phyloP scores from a whole-genome alignment of 495 filamentous ascomycete species.

The Penicillium canariense region DNA sequence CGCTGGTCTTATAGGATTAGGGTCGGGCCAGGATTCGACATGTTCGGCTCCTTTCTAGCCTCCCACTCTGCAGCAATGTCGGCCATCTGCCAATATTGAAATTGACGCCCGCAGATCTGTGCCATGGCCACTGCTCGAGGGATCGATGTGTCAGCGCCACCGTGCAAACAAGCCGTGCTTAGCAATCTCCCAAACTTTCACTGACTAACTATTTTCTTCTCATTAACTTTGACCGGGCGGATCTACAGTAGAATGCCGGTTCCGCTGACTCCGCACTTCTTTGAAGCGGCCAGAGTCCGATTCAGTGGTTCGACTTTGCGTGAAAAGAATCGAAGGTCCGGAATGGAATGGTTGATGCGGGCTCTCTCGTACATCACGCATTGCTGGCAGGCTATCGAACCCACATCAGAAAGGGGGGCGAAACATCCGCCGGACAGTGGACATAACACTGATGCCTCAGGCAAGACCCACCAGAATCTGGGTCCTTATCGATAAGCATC shows the following conservation, averaged over 20 bases:
- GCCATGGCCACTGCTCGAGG: not conserved
- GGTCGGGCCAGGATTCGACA: not conserved
- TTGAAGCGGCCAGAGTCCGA: not conserved
- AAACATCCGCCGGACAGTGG: not conserved
- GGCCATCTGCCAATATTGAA: not conserved
- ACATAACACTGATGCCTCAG: constrained; percentile 1
- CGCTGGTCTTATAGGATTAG: constrained; percentile 9
- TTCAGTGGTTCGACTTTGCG: not conserved
- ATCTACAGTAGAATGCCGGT: not conserved
- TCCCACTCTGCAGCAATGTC: not conserved
- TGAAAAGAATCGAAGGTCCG: not conserved
- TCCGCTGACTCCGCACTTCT: not conserved
- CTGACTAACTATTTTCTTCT: not conserved
- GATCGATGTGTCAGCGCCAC: constrained; percentile 8
- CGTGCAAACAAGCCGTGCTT: not conserved
- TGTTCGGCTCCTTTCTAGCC: not conserved
- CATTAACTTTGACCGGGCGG: not conserved
- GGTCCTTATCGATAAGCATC: constrained; percentile 26
- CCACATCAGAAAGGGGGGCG: not conserved
- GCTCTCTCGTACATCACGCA: not conserved
- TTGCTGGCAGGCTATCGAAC: too few species aligned
- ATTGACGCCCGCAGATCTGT: not conserved
- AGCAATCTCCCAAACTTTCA: constrained; percentile 2
- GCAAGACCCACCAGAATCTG: not conserved
- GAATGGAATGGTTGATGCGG: not conserved